Conservation (phyloP, 768 basidiomycete genomes). For the Trametes sanguinea region DNA sequence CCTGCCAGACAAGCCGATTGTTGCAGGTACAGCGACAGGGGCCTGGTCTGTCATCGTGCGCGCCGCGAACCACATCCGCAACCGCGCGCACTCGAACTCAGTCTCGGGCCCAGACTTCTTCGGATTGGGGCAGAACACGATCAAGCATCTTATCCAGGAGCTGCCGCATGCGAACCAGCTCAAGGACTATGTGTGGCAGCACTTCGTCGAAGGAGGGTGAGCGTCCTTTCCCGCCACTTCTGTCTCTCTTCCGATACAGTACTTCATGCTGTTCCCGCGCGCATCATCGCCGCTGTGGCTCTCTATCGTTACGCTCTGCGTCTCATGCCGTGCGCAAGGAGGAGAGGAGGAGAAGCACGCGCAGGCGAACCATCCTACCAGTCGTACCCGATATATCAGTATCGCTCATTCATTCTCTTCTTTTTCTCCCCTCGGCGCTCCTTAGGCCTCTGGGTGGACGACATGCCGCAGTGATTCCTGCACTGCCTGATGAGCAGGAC, state of each 20-base stretch:
- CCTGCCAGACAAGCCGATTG: constrained; percentile 67
- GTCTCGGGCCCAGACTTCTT: constrained; percentile 91
- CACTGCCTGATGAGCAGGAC: constrained; percentile 66
- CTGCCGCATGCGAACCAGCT: constrained; percentile 70
- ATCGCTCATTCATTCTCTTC: constrained; percentile 17
- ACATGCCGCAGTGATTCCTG: constrained; percentile 81
- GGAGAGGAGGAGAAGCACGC: neutral
- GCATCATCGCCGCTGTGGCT: neutral
- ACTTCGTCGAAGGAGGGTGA: constrained; percentile 84
- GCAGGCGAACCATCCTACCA: neutral
- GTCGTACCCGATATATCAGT: neutral
- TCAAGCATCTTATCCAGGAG: constrained; percentile 90
- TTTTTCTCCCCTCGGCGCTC: neutral
- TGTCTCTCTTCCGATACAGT: neutral
- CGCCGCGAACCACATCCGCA: constrained; percentile 78
- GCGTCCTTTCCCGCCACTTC: constrained; percentile 35
- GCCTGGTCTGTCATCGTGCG: constrained; percentile 86
- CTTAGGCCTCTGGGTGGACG: constrained; percentile 73
- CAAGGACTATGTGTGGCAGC: constrained; percentile 85
- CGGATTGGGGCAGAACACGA: constrained; percentile 83
- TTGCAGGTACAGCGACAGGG: constrained; percentile 86
- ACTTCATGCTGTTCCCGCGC: no score
- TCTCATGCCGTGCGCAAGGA: neutral
- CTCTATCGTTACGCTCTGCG: neutral
- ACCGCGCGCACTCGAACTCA: constrained; percentile 82